Conservation (phyloP, 345 rosid species). For the Lepidium aucheri region DNA sequence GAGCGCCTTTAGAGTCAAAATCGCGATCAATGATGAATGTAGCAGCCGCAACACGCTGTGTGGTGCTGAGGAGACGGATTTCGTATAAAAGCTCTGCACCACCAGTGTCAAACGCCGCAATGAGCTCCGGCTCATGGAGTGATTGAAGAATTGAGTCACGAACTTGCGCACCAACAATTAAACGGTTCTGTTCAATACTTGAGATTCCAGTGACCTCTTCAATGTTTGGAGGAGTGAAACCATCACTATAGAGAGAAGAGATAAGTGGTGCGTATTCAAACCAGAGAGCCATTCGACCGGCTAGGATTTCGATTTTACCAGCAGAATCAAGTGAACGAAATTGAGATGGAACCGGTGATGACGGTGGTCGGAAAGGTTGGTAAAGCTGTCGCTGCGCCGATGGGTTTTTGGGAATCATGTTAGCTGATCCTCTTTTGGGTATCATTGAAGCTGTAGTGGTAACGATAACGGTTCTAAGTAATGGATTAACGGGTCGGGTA, state of each 20-base stretch:
- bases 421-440: not conserved
- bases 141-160: conserved; percentile 58
- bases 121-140: conserved; percentile 42
- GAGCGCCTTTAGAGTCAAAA: conserved; percentile 46
- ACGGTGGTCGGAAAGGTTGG: conserved; percentile 91
- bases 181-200: conserved; percentile 76
- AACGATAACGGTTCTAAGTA: not conserved
- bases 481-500: conserved; percentile 18
- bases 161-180: conserved; percentile 71
- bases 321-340: conserved; percentile 61
- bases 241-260: conserved; percentile 58
- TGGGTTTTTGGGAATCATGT: conserved; percentile 28
- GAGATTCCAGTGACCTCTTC: conserved; percentile 81
- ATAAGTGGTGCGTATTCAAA: conserved; percentile 82
- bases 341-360: conserved; percentile 58
- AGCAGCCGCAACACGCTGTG: conserved; percentile 60
- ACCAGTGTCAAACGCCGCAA: conserved; percentile 54
- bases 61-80: conserved; percentile 52
- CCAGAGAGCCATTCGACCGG: conserved; percentile 74
- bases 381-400: conserved; percentile 34
- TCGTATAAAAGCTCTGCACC: conserved; percentile 83
- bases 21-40: conserved; percentile 32
- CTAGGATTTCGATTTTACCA: conserved; percentile 55
- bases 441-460: conserved; percentile 23
- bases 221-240: conserved; percentile 52